phyloP scores from a whole-genome alignment of 164 flowering plant genomes.

The Platanus orientalis region DNA sequence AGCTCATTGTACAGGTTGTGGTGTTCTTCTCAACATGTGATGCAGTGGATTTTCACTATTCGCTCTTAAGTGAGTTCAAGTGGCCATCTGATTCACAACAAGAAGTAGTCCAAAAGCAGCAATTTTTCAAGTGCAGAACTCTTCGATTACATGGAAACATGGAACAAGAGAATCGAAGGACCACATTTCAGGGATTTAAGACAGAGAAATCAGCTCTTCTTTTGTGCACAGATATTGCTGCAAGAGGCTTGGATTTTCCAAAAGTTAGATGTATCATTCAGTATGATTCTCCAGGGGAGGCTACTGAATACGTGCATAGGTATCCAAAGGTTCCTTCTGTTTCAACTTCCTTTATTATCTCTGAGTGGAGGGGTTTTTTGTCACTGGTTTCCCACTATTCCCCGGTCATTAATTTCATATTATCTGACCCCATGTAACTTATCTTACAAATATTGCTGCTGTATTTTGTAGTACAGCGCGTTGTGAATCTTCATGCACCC shows the following conservation, averaged over 20 bases:
- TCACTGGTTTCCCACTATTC: too few relatives aligned
- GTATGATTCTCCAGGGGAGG: slow-evolving; percentile 97
- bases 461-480: background rate
- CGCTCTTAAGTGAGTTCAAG: slow-evolving; percentile 56
- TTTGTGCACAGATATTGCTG: slow-evolving; percentile 88
- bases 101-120: slow-evolving; percentile 31
- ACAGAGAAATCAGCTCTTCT: slow-evolving; percentile 74
- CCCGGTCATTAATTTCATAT: background rate
- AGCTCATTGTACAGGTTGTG: slow-evolving; percentile 53
- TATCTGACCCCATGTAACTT: background rate
- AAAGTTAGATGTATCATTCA: slow-evolving; percentile 83
- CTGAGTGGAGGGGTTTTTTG: background rate
- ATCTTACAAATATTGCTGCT: background rate
- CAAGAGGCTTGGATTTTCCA: slow-evolving; percentile 94
- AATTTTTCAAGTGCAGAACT: slow-evolving; percentile 55
- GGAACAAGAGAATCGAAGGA: slow-evolving; percentile 76
- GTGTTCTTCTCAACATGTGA: slow-evolving; percentile 95
- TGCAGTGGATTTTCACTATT: slow-evolving; percentile 88
- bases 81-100: slow-evolving; percentile 37
- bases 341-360: background rate
- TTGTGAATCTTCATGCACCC: too few relatives aligned
- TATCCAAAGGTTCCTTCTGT: slow-evolving; percentile 12
- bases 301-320: slow-evolving; percentile 97
- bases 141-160: slow-evolving; percentile 86
- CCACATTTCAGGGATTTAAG: slow-evolving; percentile 64